These are phyloP conservation scores for Nepenthes alata DNA, from an alignment of 179 eudicot genomes.

Conservation along the genomic window DNA sequence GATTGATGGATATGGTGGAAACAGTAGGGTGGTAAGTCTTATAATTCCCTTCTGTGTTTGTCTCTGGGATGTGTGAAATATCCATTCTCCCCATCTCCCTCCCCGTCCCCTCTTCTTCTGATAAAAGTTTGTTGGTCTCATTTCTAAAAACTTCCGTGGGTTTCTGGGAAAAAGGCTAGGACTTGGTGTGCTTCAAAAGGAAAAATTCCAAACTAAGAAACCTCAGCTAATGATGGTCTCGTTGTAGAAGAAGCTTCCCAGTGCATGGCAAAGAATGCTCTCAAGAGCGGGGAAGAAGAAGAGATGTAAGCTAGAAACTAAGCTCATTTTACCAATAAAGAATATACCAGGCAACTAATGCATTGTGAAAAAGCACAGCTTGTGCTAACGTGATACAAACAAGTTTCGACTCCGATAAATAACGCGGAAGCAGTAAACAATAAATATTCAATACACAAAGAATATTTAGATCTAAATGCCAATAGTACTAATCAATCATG, in stretches of 20 bases:
- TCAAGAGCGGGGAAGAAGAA: slow-evolving; percentile 57
- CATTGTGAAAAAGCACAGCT: too few species aligned
- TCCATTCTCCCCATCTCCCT: not conserved
- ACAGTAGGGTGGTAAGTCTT: slow-evolving; percentile 58
- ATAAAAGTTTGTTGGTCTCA: not conserved
- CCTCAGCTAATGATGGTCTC: slow-evolving; percentile 62
- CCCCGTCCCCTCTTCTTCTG: not conserved
- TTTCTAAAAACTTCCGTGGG: slow-evolving; percentile 14
- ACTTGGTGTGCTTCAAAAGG: slow-evolving; percentile 64
- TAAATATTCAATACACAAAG: too few species aligned
- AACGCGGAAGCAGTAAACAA: too few species aligned
- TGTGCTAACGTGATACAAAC: too few species aligned
- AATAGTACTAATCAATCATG: too few species aligned
- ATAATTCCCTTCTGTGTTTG: not conserved
- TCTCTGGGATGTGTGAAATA: not conserved
- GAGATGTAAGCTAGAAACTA: slow-evolving; percentile 43
- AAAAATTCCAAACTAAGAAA: slow-evolving; percentile 57
- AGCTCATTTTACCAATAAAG: too few species aligned
- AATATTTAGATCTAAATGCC: too few species aligned
- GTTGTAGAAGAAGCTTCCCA: slow-evolving; percentile 69
- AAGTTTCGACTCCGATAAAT: too few species aligned
- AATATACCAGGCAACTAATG: too few species aligned
- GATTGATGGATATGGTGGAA: slow-evolving; percentile 62
- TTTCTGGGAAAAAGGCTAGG: slow-evolving; percentile 61
- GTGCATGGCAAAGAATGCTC: slow-evolving; percentile 57